Percentiles rank a stretch among this genome's conserved stretches.
These are phyloP conservation scores for Penicillium psychrofluorescens DNA, from an alignment of 495 filamentous ascomycete genomes.

Conservation along the genomic window DNA sequence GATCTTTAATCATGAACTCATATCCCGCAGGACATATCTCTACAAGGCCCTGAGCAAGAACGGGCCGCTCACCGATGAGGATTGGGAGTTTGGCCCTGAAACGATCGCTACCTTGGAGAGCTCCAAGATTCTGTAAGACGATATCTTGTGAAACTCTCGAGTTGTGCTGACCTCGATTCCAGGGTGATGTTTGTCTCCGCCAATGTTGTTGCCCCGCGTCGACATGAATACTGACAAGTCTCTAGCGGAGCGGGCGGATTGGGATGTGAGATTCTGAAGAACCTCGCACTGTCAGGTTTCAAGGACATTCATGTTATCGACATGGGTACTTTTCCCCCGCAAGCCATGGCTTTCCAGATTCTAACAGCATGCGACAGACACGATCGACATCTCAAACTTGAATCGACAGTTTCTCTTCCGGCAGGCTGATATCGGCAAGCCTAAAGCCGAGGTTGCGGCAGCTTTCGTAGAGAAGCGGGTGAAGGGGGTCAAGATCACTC, in stretches of 20 bases:
- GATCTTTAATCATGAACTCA: slow-evolving; percentile 7
- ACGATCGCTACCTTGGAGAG: slow-evolving; percentile 52
- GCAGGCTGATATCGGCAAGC: slow-evolving; percentile 81
- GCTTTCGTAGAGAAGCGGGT: slow-evolving; percentile 83
- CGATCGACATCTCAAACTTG: slow-evolving; percentile 96
- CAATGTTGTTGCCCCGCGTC: not conserved
- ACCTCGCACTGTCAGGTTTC: slow-evolving; percentile 91
- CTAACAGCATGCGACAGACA: slow-evolving; percentile 49
- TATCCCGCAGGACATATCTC: slow-evolving; percentile 61
- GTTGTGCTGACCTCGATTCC: slow-evolving; percentile 11
- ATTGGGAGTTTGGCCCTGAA: slow-evolving; percentile 56
- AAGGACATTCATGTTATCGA: slow-evolving; percentile 98
- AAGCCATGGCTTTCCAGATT: not conserved
- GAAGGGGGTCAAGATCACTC: slow-evolving; percentile 84
- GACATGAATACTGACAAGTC: slow-evolving; percentile 2
- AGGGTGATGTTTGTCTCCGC: slow-evolving; percentile 30
- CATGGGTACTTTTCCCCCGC: slow-evolving; percentile 62
- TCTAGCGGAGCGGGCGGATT: slow-evolving; percentile 84
- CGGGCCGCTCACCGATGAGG: slow-evolving; percentile 73
- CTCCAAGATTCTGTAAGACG: slow-evolving; percentile 62
- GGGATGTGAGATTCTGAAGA: slow-evolving; percentile 96
- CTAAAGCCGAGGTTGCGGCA: slow-evolving; percentile 90
- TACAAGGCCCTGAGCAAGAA: slow-evolving; percentile 65
- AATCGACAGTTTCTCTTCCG: slow-evolving; percentile 98
- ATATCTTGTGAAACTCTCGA: not conserved